Conservation (phyloP, 441 rosid genomes). For the Erodium moschatum region DNA sequence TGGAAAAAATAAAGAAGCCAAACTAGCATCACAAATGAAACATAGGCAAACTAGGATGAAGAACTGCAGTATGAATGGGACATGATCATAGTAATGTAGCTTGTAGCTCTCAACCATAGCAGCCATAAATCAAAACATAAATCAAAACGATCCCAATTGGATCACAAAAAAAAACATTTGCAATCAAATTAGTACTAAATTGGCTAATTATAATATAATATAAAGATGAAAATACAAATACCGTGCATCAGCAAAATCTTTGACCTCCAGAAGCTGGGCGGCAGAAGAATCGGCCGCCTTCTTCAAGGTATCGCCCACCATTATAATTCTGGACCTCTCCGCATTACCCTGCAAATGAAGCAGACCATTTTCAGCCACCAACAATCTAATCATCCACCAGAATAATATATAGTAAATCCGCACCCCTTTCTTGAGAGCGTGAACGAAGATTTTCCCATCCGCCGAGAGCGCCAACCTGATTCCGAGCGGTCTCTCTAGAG, state of each 20-base stretch:
- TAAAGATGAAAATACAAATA: conserved; percentile 12
- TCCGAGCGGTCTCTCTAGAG: conserved; percentile 80
- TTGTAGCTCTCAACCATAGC: neutral
- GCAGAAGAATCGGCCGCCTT: conserved; percentile 37
- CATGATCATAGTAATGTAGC: too few species aligned
- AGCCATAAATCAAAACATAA: neutral
- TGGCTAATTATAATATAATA: neutral
- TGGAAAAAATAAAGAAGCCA: too few species aligned
- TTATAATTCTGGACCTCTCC: conserved; percentile 75
- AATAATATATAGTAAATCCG: too few species aligned
- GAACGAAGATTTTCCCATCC: too few species aligned
- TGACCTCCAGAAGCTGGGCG: conserved; percentile 30
- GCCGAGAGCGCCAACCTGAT: conserved; percentile 57
- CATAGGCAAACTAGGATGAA: neutral
- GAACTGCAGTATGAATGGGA: too few species aligned
- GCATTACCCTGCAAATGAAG: conserved; percentile 55
- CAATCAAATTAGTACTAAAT: conserved; percentile 1
- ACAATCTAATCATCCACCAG: neutral
- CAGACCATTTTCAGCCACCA: neutral
- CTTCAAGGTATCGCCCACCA: conserved; percentile 87
- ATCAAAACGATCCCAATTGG: neutral
- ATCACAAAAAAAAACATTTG: neutral
- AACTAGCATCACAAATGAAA: neutral
- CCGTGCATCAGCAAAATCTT: conserved; percentile 45
- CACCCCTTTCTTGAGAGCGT: neutral